phyloP scores from a whole-genome alignment of 257 asterid species.

The Solanum tarijense region DNA sequence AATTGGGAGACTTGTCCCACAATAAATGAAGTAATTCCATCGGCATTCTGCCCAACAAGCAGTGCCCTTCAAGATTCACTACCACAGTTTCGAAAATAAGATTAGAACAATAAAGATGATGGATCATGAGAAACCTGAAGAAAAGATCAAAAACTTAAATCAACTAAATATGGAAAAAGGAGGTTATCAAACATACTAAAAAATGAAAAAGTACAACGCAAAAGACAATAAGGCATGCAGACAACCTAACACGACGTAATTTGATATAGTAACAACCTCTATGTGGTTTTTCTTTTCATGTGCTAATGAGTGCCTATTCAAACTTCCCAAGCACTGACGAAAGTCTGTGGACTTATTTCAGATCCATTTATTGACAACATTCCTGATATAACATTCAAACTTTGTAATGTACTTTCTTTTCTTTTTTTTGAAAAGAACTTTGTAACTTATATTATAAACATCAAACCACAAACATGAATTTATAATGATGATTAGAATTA shows the following conservation, averaged over 20 bases:
- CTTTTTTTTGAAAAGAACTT: background rate
- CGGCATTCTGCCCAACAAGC: constrained; percentile 80
- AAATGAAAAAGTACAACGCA: background rate
- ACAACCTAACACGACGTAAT: background rate
- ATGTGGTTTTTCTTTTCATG: background rate
- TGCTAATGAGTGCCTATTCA: background rate
- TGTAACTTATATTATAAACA: background rate
- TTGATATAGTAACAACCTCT: background rate
- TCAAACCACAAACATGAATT: background rate
- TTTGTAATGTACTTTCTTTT: background rate
- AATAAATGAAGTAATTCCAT: constrained; percentile 71
- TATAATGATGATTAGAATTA: background rate
- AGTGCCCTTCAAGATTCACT: constrained; percentile 69
- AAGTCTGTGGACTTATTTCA: background rate
- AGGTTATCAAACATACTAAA: background rate
- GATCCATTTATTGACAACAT: background rate
- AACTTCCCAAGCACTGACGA: background rate
- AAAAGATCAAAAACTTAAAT: background rate
- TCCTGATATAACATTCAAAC: background rate
- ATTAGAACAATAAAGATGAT: constrained; percentile 7
- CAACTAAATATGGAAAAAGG: background rate
- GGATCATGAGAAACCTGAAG: background rate
- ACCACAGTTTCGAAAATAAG: constrained; percentile 12
- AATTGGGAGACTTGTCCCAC: constrained; percentile 72
- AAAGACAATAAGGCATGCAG: background rate